Percentiles rank a stretch among this genome's conserved stretches.
phyloP scores from a whole-genome alignment of 108 stramenopile species.

The Nannochloropsis gaditana region DNA sequence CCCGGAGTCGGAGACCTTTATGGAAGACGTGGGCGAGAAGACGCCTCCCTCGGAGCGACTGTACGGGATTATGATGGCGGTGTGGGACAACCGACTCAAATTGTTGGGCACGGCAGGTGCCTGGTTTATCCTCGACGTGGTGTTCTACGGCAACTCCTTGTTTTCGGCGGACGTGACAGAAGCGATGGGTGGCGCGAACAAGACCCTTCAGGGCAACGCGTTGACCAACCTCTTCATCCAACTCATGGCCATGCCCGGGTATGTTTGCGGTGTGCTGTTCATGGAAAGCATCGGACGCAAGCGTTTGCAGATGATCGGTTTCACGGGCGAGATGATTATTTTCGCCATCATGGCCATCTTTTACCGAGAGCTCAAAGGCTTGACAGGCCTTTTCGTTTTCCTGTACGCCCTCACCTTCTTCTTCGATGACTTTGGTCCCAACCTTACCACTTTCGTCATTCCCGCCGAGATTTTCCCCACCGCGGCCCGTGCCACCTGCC shows the following conservation, averaged over 20 bases:
- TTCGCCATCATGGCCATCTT: background rate
- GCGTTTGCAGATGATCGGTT: constrained; percentile 51
- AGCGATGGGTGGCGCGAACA: constrained; percentile 30
- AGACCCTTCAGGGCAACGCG: constrained; percentile 19
- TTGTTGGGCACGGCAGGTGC: constrained; percentile 56
- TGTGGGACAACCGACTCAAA: background rate
- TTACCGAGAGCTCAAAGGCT: background rate
- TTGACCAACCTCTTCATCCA: constrained; percentile 39
- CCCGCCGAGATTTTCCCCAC: constrained; percentile 54
- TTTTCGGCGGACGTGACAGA: constrained; percentile 28
- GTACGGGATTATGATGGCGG: background rate
- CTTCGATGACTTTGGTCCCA: constrained; percentile 42
- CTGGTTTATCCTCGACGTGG: constrained; percentile 60
- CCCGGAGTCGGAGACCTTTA: background rate
- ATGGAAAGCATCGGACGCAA: constrained; percentile 54
- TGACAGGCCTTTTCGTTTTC: background rate
- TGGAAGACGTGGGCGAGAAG: constrained; percentile 25
- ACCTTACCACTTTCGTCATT: constrained; percentile 52
- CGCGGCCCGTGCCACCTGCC: constrained; percentile 35
- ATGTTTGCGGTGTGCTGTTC: constrained; percentile 48
- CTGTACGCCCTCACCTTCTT: constrained; percentile 29
- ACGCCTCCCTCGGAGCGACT: background rate
- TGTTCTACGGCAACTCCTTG: constrained; percentile 54
- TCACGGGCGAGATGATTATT: constrained; percentile 15
- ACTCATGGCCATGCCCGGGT: constrained; percentile 53